These are phyloP conservation scores for Hevea brasiliensis DNA, from an alignment of 345 rosid genomes.

Conservation along the genomic window DNA sequence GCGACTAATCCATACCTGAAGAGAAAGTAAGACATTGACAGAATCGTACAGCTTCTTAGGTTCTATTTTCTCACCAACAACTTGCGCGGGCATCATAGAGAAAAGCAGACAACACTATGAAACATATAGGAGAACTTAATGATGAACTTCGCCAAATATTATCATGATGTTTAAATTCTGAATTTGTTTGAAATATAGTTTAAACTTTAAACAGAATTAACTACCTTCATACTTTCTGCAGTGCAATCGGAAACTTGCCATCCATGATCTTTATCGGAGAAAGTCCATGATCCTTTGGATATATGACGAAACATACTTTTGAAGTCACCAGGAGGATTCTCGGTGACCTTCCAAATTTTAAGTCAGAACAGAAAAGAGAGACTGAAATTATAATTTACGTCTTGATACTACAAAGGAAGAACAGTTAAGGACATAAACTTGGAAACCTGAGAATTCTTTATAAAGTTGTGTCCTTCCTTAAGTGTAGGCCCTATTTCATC, in stretches of 20 bases:
- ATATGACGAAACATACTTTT: conserved; percentile 17
- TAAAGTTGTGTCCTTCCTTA: conserved; percentile 17
- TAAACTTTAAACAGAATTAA: neutral
- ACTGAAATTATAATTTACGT: neutral
- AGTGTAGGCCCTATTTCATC: conserved; percentile 15
- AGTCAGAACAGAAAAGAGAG: too few species aligned
- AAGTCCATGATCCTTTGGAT: conserved; percentile 23
- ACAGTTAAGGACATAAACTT: neutral
- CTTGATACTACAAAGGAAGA: neutral
- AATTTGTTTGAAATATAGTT: too few species aligned
- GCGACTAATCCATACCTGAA: conserved; percentile 31
- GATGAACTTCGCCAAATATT: too few species aligned
- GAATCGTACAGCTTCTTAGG: conserved; percentile 27
- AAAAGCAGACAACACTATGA: conserved; percentile 38
- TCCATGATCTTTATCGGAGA: conserved; percentile 27
- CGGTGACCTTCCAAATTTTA: too few species aligned
- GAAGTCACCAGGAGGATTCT: conserved; percentile 22
- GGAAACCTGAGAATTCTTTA: conserved; percentile 24
- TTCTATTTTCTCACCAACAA: conserved; percentile 38
- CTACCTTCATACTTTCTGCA: conserved; percentile 28
- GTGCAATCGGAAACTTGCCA: conserved; percentile 32
- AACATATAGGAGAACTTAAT: neutral
- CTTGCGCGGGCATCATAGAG: conserved; percentile 27
- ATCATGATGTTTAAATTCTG: too few species aligned
- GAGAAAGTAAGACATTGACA: conserved; percentile 36